Evolutionary conservation across 495 filamentous ascomycete species (phyloP).

Genomic region (Opeltia flavorubescens): DNA sequence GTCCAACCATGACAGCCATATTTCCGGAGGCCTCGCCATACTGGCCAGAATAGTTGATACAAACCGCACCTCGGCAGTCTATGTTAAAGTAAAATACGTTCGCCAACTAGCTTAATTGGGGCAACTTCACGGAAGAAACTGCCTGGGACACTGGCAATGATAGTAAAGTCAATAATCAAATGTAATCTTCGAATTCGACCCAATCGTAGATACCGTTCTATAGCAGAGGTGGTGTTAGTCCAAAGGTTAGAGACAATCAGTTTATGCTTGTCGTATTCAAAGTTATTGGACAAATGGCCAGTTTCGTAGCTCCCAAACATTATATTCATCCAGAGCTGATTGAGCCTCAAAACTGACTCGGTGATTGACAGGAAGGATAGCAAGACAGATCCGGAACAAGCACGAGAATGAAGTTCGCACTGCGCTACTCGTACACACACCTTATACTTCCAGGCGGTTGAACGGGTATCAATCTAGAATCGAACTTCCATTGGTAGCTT

Average conservation of each 20-base stretch:
- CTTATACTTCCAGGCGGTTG: too few species aligned
- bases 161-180: not conserved
- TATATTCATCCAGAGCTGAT: not conserved
- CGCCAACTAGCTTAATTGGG: too few species aligned
- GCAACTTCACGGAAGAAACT: too few species aligned
- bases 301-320: not conserved
- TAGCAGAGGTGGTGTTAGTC: not conserved
- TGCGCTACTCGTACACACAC: too few species aligned
- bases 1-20: not conserved
- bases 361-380: constrained; percentile 1
- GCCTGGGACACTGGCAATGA: too few species aligned
- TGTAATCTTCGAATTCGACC: not conserved
- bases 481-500: not conserved
- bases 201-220: not conserved
- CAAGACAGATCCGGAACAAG: not conserved
- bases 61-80: too few species aligned
- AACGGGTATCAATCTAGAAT: too few species aligned
- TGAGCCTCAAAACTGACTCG: not conserved
- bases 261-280: not conserved
- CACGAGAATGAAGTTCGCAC: too few species aligned
- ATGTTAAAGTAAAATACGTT: too few species aligned
- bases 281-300: not conserved
- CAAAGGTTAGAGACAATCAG: not conserved
- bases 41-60: not conserved
- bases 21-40: not conserved